These are phyloP conservation scores for Aureobasidium sp. DNA, from an alignment of 2,329 filamentous ascomycete species.

Conservation along the genomic window DNA sequence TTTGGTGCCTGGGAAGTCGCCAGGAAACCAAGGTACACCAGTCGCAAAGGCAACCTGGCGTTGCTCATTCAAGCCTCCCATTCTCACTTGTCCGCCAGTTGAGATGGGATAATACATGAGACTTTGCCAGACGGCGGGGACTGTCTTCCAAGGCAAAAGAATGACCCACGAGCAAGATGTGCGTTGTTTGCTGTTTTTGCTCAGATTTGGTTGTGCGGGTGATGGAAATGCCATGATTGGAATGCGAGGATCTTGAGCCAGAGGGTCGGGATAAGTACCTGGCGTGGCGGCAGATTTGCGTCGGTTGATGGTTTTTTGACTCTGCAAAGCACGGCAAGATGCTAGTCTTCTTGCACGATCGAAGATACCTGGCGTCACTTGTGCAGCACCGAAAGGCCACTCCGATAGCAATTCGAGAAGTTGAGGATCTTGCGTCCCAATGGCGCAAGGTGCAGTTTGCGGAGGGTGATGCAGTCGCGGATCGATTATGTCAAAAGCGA, in stretches of 20 bases:
- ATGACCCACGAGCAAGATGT: conserved; percentile 67
- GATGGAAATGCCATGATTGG: conserved; percentile 60
- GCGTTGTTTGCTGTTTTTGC: conserved; percentile 35
- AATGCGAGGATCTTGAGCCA: conserved; percentile 63
- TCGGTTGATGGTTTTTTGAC: conserved; percentile 73
- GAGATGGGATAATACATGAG: conserved; percentile 76
- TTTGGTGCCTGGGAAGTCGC: conserved; percentile 71
- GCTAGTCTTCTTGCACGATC: conserved; percentile 58
- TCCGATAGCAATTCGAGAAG: conserved; percentile 56
- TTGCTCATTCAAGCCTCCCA: conserved; percentile 74
- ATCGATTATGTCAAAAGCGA: conserved; percentile 69
- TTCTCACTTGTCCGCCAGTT: conserved; percentile 70
- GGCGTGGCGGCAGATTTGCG: conserved; percentile 59
- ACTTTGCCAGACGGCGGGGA: conserved; percentile 77
- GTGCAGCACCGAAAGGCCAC: conserved; percentile 59
- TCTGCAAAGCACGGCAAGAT: conserved; percentile 60
- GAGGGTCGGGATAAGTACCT: conserved; percentile 54
- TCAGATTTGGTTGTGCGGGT: conserved; percentile 27
- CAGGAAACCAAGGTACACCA: conserved; percentile 74
- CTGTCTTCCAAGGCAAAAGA: conserved; percentile 83
- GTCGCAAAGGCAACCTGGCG: conserved; percentile 78
- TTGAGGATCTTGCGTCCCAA: conserved; percentile 18
- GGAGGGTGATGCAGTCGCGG: conserved; percentile 75
- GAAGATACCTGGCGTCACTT: conserved; percentile 49
- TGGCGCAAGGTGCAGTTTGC: conserved; percentile 39